Base-by-base conservation (phyloP, 2,329 filamentous ascomycete genomes). In the Pyrenophora tritici-repentis region DNA sequence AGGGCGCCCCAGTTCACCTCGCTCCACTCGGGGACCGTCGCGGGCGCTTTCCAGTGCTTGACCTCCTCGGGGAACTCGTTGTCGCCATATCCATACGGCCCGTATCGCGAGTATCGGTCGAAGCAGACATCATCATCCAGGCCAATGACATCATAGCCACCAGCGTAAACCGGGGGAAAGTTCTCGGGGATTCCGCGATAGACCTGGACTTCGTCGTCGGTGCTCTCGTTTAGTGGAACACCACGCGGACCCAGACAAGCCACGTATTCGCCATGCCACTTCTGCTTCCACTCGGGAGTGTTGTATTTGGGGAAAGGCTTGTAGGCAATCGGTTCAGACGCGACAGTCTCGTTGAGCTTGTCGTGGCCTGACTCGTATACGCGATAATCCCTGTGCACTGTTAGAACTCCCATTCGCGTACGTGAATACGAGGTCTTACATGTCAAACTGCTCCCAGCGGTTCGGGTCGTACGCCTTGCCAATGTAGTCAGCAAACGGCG, bases 271-370 rank as follows among this genome's bases (percentile, higher is more conserved):
- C 86, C 87, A 40, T 81, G 78, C 57, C 81, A 81, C 24, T 75
- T 70, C 40, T 75, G 73, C 61, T 78, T 81, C 86, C 86, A 91
- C 12, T 77, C 72, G 3, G 77, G 74, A 42, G 79, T 81, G 63
- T 89, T 87, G 74, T 91, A 90, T 13, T 83, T 76, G 0, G 88
- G 88, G 57, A 91, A 91, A 0, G 89, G 89, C 50, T 86, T 80
- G 72, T 89, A 90, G 16, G 81, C 76, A 47, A 83, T 76, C 1
- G 84, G 81, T 42, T 70, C 55, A n/a, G 65, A 56, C 9, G 63
- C 62, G 8, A 56, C 53, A 3, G 55, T 56, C 5, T 45, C 51
- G 29, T 66, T 61, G 4, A 73, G 59, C 43, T 65, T 67, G 26
- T 71, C 56, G 32, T 72, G 67, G n/a, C 67, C 62, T 17, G 73